These are phyloP conservation scores for Candida manassasensis DNA, from an alignment of 805 yeast genomes.

Conservation along the genomic window DNA sequence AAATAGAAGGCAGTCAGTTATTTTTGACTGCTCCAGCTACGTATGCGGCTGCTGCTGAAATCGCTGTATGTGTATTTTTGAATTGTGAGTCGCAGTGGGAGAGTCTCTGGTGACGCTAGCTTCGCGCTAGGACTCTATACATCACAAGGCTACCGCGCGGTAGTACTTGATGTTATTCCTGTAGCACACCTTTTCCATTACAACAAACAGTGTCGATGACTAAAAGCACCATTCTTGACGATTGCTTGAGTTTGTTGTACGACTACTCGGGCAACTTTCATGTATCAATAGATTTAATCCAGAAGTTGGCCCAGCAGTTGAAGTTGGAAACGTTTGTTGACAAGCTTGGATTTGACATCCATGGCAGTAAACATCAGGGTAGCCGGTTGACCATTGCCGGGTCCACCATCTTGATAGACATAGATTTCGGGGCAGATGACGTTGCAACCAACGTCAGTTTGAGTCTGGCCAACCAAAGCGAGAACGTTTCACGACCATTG, in stretches of 20 bases:
- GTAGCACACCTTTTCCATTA: too few relatives aligned
- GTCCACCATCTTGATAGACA: constrained; percentile 33
- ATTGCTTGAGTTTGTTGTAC: constrained; percentile 17
- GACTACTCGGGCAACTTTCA: constrained; percentile 27
- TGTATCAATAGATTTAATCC: constrained; percentile 33
- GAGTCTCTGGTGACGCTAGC: too few relatives aligned
- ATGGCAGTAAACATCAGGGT: constrained; percentile 14
- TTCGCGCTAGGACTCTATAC: too few relatives aligned
- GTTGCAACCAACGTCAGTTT: constrained; percentile 26
- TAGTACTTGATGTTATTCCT: too few relatives aligned
- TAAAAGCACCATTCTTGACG: too few relatives aligned
- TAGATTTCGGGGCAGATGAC: constrained; percentile 28
- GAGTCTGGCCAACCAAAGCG: constrained; percentile 31
- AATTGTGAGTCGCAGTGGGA: too few relatives aligned
- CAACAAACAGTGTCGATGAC: too few relatives aligned
- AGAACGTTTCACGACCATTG: constrained; percentile 1
- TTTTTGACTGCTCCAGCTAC: too few relatives aligned
- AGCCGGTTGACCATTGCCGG: constrained; percentile 40
- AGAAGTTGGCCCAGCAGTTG: constrained; percentile 36
- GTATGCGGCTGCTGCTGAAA: too few relatives aligned
- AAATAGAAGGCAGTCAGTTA: too few relatives aligned
- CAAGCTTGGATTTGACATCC: constrained; percentile 10
- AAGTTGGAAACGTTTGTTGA: constrained; percentile 40
- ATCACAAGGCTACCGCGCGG: too few relatives aligned
- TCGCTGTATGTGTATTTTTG: too few relatives aligned